Conservation (phyloP, 331 rosid species). For the Cydonia oblonga region DNA sequence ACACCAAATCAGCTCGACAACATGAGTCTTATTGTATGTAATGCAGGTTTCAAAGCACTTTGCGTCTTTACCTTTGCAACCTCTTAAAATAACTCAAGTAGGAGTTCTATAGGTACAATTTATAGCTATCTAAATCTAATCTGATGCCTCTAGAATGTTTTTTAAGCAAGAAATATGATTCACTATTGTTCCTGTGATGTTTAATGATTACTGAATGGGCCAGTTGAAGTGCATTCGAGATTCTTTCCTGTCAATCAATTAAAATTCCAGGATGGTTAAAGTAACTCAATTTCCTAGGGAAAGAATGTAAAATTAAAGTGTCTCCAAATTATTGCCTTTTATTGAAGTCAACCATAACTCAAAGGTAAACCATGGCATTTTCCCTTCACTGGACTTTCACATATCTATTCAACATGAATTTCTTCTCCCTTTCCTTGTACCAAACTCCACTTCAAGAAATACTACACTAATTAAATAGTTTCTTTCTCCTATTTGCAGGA, state of each 20-base stretch:
- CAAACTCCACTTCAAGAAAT: constrained; percentile 2
- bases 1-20: background rate
- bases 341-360: background rate
- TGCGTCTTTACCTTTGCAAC: background rate
- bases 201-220: too few species aligned
- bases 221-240: too few species aligned
- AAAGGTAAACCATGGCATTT: background rate
- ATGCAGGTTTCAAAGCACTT: background rate
- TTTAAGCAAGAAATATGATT: background rate
- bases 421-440: background rate
- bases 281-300: background rate
- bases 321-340: background rate
- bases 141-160: background rate
- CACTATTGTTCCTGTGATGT: background rate
- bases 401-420: background rate
- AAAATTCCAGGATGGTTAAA: background rate
- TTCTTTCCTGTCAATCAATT: background rate
- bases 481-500: background rate
- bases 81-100: background rate
- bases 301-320: background rate
- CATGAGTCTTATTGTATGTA: background rate
- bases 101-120: background rate
- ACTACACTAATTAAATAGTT: background rate
- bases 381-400: background rate
- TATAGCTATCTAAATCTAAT: background rate